Evolutionary conservation across 768 basidiomycete genomes (phyloP).

Genomic region (Boletus sp.): DNA sequence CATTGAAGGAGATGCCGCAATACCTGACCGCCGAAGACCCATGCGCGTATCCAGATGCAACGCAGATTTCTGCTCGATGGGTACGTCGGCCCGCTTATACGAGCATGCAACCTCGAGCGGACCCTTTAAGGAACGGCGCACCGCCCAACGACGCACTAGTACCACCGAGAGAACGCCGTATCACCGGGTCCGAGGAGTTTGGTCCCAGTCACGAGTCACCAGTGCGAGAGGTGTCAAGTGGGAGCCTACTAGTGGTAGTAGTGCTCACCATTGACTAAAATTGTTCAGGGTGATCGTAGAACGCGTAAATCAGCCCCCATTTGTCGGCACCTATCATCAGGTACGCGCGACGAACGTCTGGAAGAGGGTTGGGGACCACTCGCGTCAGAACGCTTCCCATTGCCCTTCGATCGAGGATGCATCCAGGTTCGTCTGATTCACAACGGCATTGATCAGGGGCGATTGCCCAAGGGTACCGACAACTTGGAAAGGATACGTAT

Average conservation of each 20-base stretch:
- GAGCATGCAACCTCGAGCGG: not conserved
- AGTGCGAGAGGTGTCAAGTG: too few relatives aligned
- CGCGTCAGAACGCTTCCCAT: not conserved
- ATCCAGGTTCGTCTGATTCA: not conserved
- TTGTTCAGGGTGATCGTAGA: too few relatives aligned
- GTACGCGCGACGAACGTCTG: not conserved
- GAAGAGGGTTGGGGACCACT: not conserved
- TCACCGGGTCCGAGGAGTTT: too few relatives aligned
- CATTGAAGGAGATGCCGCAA: slow-evolving; percentile 39
- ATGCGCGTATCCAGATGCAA: not conserved
- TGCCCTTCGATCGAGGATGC: not conserved
- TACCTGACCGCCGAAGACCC: slow-evolving; percentile 55
- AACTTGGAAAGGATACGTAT: not conserved
- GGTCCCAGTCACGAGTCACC: too few relatives aligned
- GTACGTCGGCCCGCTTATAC: not conserved
- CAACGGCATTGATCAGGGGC: not conserved
- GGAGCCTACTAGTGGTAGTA: too few relatives aligned
- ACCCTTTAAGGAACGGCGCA: too few relatives aligned
- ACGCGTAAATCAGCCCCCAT: too few relatives aligned
- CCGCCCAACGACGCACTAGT: too few relatives aligned
- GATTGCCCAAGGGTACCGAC: slow-evolving; percentile 2
- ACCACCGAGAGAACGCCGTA: too few relatives aligned
- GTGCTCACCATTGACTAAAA: too few relatives aligned
- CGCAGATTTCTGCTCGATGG: not conserved
- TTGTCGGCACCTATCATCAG: not conserved